Conservation (phyloP, 768 basidiomycete genomes). For the Nidularia sp. region DNA sequence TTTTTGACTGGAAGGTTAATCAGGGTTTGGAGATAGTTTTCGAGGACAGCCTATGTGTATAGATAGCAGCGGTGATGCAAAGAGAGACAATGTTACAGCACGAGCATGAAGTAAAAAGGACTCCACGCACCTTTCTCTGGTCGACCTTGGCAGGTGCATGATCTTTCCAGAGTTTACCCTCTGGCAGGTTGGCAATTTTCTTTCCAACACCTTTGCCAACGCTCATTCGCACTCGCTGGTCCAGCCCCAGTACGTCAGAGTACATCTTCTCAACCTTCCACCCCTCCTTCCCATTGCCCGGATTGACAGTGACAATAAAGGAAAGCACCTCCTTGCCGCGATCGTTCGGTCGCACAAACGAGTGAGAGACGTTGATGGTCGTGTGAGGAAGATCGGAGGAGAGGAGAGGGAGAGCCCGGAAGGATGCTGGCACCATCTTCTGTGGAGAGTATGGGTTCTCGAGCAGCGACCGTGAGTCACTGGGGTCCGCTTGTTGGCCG, state of each 20-base stretch:
- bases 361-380: constrained; percentile 66
- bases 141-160: constrained; percentile 96
- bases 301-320: constrained; percentile 76
- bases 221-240: constrained; percentile 67
- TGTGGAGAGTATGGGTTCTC: constrained; percentile 16
- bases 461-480: constrained; percentile 7
- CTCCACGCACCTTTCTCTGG: constrained; percentile 76
- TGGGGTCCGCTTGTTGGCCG: not conserved
- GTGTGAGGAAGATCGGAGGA: constrained; percentile 72
- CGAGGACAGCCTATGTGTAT: constrained; percentile 58
- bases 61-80: constrained; percentile 5
- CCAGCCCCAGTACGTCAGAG: constrained; percentile 86
- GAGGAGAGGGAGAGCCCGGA: constrained; percentile 71
- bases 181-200: constrained; percentile 79
- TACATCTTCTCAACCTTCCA: constrained; percentile 94
- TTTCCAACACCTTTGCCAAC: constrained; percentile 70
- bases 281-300: constrained; percentile 63
- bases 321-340: constrained; percentile 89
- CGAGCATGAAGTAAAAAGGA: constrained; percentile 4
- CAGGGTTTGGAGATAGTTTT: constrained; percentile 82
- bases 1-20: constrained; percentile 80
- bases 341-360: constrained; percentile 85
- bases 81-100: not conserved
- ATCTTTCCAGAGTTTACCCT: constrained; percentile 93
- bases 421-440: constrained; percentile 35